Percentiles rank a stretch among this genome's conserved stretches.
phyloP scores from a whole-genome alignment of 768 basidiomycete genomes.

The Gautieria morchelliformis region DNA sequence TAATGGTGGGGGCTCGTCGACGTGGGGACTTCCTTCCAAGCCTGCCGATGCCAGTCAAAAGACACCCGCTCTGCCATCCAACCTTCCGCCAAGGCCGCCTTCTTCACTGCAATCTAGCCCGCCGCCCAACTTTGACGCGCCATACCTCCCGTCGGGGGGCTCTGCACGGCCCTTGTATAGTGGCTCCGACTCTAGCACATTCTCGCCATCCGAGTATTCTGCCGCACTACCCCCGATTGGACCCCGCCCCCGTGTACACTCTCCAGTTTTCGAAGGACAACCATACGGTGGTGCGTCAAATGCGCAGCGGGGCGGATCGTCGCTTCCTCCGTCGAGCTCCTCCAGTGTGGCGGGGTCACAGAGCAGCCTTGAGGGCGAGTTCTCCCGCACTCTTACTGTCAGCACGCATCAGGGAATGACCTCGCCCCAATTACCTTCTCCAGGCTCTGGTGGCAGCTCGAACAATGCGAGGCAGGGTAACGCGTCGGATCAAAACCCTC shows the following conservation, averaged over 20 bases:
- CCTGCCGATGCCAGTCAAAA: background rate
- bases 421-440: slow-evolving; percentile 72
- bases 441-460: slow-evolving; percentile 54
- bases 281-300: background rate
- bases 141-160: background rate
- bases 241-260: background rate
- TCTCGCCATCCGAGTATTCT: slow-evolving; percentile 2
- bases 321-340: slow-evolving; percentile 28
- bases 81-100: slow-evolving; percentile 4
- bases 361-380: slow-evolving; percentile 23
- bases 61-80: background rate
- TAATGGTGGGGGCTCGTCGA: background rate
- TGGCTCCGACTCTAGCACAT: background rate
- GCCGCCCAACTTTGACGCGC: slow-evolving; percentile 1
- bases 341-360: slow-evolving; percentile 33
- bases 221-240: slow-evolving; percentile 4
- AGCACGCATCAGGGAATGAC: slow-evolving; percentile 36
- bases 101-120: slow-evolving; percentile 10
- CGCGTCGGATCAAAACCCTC: slow-evolving; percentile 84
- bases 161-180: background rate
- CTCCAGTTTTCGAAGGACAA: background rate
- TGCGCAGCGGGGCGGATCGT: slow-evolving; percentile 8
- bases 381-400: slow-evolving; percentile 37
- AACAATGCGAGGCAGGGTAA: slow-evolving; percentile 18
- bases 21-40: slow-evolving; percentile 5